Conservation (phyloP, 2,329 filamentous ascomycete genomes). For the Talaromyces islandicus region DNA sequence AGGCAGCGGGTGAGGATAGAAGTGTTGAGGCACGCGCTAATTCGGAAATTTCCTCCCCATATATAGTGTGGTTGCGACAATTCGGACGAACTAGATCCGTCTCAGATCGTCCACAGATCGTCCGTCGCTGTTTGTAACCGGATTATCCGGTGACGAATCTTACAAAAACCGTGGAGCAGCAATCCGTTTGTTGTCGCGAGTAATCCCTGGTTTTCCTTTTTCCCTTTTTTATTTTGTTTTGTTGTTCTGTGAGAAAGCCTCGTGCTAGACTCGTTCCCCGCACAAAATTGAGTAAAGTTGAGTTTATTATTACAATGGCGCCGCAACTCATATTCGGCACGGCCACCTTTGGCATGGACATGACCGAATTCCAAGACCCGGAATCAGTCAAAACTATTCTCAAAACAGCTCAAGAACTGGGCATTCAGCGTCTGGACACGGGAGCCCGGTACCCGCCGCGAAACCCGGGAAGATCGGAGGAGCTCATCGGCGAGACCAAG, state of each 20-base stretch:
- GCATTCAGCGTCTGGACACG: constrained; percentile 15
- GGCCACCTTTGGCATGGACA: background rate
- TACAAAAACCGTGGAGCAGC: no score
- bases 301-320: no score
- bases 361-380: background rate
- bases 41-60: no score
- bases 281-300: no score
- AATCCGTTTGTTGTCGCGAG: background rate
- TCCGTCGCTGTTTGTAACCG: background rate
- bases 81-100: background rate
- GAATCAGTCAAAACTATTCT: constrained; percentile 4
- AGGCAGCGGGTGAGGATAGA: no score
- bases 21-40: no score
- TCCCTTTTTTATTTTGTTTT: no score
- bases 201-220: background rate
- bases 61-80: background rate
- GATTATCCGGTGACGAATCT: background rate
- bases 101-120: background rate
- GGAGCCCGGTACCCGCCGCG: constrained; percentile 29
- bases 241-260: background rate
- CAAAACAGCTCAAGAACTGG: background rate
- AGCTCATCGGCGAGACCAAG: constrained; percentile 24
- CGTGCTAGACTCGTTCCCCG: background rate
- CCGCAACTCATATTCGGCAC: constrained; percentile 11
- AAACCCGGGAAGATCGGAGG: constrained; percentile 26